A percentile compares a stretch with the other conserved stretches of the same genome.
Conservation (phyloP, 805 yeast genomes). For the Candida railenensis region DNA sequence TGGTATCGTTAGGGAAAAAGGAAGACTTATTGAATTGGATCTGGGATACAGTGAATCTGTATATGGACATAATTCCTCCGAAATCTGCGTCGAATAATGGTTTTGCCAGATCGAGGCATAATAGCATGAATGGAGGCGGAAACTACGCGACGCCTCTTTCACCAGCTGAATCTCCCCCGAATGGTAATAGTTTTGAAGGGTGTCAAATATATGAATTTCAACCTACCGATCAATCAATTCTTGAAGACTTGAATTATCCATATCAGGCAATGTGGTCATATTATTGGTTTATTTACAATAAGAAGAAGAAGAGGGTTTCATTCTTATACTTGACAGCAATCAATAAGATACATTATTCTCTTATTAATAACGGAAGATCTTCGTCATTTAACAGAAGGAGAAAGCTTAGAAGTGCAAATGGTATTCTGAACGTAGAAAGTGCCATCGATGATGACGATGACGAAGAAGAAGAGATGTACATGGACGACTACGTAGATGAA, state of each 20-base stretch:
- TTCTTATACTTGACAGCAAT: slow-evolving; percentile 67
- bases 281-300: slow-evolving; percentile 91
- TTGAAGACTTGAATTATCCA: slow-evolving; percentile 54
- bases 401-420: slow-evolving; percentile 7
- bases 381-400: slow-evolving; percentile 9
- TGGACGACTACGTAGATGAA: slow-evolving; percentile 20
- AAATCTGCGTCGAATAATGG: slow-evolving; percentile 16
- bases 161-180: slow-evolving; percentile 17
- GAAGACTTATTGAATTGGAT: slow-evolving; percentile 57
- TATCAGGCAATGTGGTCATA: slow-evolving; percentile 63
- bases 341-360: slow-evolving; percentile 38
- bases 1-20: slow-evolving; percentile 49
- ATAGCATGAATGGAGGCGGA: slow-evolving; percentile 16
- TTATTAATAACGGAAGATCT: slow-evolving; percentile 23
- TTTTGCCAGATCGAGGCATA: slow-evolving; percentile 22
- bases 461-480: slow-evolving; percentile 22
- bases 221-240: slow-evolving; percentile 58
- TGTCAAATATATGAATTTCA: slow-evolving; percentile 66
- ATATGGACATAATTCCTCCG: slow-evolving; percentile 62
- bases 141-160: slow-evolving; percentile 5
- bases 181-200: slow-evolving; percentile 27
- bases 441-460: slow-evolving; percentile 18
- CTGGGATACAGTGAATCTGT: slow-evolving; percentile 85
- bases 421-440: slow-evolving; percentile 11
- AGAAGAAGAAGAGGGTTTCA: slow-evolving; percentile 87